Percentiles rank a stretch among this genome's conserved stretches.
Conservation (phyloP, 768 basidiomycete genomes). For the Leccinum rimulosum region DNA sequence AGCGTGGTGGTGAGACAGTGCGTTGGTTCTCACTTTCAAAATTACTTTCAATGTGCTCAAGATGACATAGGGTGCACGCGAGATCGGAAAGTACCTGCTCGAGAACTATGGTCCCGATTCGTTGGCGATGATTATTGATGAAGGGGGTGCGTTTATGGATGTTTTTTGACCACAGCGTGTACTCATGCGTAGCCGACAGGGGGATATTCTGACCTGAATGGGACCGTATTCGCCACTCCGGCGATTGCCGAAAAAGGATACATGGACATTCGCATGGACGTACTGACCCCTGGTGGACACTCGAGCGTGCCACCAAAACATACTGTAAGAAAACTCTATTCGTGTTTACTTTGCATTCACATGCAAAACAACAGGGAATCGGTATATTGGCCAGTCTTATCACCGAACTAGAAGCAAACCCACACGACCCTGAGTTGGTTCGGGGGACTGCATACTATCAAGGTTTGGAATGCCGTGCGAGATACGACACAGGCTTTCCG, state of each 20-base stretch:
- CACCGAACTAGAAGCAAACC: slow-evolving; percentile 45
- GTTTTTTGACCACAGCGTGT: not conserved
- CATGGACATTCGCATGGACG: slow-evolving; percentile 40
- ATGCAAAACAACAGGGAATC: slow-evolving; percentile 33
- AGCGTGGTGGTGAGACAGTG: slow-evolving; percentile 42
- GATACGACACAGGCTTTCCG: slow-evolving; percentile 37
- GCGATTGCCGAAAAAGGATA: slow-evolving; percentile 43
- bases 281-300: slow-evolving; percentile 51
- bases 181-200: slow-evolving; percentile 19
- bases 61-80: slow-evolving; percentile 38
- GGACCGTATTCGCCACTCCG: slow-evolving; percentile 27
- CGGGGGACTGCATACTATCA: slow-evolving; percentile 27
- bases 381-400: slow-evolving; percentile 50
- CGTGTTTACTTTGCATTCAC: not conserved
- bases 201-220: slow-evolving; percentile 23
- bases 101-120: slow-evolving; percentile 44
- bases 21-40: not conserved
- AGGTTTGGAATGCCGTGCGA: slow-evolving; percentile 41
- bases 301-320: slow-evolving; percentile 54
- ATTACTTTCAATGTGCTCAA: not conserved
- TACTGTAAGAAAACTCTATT: slow-evolving; percentile 36
- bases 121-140: slow-evolving; percentile 55
- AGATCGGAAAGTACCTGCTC: slow-evolving; percentile 39
- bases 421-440: slow-evolving; percentile 33
- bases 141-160: slow-evolving; percentile 41